Conservation (phyloP, 2,329 filamentous ascomycete species). For the Fusarium brachygibbosum region DNA sequence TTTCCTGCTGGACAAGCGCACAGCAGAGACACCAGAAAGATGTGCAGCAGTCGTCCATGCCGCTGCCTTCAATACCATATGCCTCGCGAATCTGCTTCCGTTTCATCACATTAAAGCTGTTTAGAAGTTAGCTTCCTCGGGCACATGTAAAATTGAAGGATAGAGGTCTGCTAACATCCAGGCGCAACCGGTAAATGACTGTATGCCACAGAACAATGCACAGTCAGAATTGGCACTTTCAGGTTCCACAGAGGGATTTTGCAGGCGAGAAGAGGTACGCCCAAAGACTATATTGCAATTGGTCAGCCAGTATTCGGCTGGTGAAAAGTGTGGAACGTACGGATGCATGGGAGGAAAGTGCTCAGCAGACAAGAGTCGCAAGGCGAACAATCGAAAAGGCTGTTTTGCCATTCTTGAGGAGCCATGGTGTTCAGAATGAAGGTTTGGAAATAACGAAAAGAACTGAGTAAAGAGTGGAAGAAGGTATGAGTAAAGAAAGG, state of each 20-base stretch:
- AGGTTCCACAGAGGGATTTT: neutral
- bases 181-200: neutral
- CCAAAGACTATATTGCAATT: neutral
- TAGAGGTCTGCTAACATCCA: neutral
- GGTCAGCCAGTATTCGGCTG: neutral
- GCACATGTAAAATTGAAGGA: neutral
- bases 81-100: conserved; percentile 9
- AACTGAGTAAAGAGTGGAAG: neutral
- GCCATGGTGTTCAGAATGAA: neutral
- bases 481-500: neutral
- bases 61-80: conserved; percentile 23
- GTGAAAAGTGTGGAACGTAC: neutral
- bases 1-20: conserved; percentile 24
- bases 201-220: neutral
- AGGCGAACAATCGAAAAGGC: neutral
- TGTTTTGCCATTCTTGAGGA: neutral
- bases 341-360: neutral
- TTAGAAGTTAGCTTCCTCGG: neutral
- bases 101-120: neutral
- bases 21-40: conserved; percentile 29
- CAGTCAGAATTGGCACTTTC: neutral
- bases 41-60: conserved; percentile 15
- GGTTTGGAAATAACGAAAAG: neutral
- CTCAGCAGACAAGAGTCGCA: neutral
- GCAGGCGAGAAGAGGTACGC: neutral